These are phyloP conservation scores for Zostera marina DNA, from an alignment of 116 monocot species.

Conservation along the genomic window DNA sequence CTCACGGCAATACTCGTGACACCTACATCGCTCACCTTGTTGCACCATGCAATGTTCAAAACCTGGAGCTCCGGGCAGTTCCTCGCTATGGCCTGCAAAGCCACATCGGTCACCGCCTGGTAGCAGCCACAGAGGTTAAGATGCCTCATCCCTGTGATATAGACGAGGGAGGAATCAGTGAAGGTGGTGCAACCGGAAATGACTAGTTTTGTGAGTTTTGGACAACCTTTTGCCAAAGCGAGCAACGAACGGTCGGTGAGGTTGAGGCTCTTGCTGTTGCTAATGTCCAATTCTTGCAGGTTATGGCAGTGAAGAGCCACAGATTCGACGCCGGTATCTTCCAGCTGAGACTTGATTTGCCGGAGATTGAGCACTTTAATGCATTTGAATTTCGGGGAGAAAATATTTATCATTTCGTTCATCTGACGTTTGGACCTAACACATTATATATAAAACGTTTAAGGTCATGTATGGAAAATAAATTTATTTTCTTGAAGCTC, in stretches of 20 bases:
- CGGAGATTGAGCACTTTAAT: slow-evolving; percentile 49
- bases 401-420: slow-evolving; percentile 62
- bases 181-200: slow-evolving; percentile 76
- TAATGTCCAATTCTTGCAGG: slow-evolving; percentile 71
- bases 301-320: slow-evolving; percentile 68
- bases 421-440: slow-evolving; percentile 65
- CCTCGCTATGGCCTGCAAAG: slow-evolving; percentile 71
- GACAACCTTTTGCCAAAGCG: slow-evolving; percentile 72
- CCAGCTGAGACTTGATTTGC: slow-evolving; percentile 64
- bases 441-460: neutral
- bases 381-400: slow-evolving; percentile 61
- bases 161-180: slow-evolving; percentile 58
- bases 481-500: too few relatives aligned
- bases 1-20: slow-evolving; percentile 61
- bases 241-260: slow-evolving; percentile 57
- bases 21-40: slow-evolving; percentile 63
- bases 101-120: slow-evolving; percentile 61
- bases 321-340: slow-evolving; percentile 54
- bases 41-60: slow-evolving; percentile 89
- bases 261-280: slow-evolving; percentile 61
- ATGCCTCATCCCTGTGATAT: slow-evolving; percentile 41
- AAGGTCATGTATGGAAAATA: too few relatives aligned
- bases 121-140: slow-evolving; percentile 92
- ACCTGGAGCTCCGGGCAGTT: slow-evolving; percentile 55
- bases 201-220: slow-evolving; percentile 54